These are phyloP conservation scores for Chenopodium album DNA, from an alignment of 148 eudicot species.

Conservation along the genomic window DNA sequence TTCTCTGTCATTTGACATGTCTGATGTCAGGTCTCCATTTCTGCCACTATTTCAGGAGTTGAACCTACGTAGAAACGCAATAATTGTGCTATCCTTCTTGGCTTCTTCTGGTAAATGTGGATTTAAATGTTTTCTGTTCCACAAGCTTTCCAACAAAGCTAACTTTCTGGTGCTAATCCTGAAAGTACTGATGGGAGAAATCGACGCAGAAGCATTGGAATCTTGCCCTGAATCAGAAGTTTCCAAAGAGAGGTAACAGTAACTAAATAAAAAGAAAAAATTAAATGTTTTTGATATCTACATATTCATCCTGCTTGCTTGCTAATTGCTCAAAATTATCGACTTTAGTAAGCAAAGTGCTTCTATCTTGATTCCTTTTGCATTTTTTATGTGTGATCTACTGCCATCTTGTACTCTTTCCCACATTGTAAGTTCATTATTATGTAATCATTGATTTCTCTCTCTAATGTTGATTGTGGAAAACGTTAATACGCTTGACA, in stretches of 20 bases:
- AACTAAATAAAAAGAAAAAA: neutral
- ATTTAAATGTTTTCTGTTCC: conserved; percentile 55
- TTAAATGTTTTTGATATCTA: neutral
- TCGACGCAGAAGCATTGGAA: conserved; percentile 55
- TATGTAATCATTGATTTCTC: too few species aligned
- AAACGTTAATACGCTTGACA: too few species aligned
- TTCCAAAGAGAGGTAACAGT: conserved; percentile 60
- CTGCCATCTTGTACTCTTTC: conserved; percentile 10
- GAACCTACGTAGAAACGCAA: conserved; percentile 58
- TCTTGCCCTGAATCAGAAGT: conserved; percentile 45
- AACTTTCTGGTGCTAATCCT: conserved; percentile 57
- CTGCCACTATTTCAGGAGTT: conserved; percentile 52
- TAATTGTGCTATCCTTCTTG: conserved; percentile 63
- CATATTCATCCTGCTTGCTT: neutral
- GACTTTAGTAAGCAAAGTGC: neutral
- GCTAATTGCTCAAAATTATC: neutral
- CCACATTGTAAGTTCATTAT: neutral
- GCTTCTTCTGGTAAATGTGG: conserved; percentile 73
- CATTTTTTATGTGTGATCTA: neutral
- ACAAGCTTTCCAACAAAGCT: conserved; percentile 42
- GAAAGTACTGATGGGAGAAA: conserved; percentile 55
- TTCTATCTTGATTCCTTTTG: neutral
- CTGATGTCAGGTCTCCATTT: neutral
- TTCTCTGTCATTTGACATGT: neutral
- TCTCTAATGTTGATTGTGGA: too few species aligned